Percentiles rank a stretch among this genome's conserved stretches.
Evolutionary conservation across 2,329 filamentous ascomycete species (phyloP).

Genomic region (Colletotrichum theobromicola): DNA sequence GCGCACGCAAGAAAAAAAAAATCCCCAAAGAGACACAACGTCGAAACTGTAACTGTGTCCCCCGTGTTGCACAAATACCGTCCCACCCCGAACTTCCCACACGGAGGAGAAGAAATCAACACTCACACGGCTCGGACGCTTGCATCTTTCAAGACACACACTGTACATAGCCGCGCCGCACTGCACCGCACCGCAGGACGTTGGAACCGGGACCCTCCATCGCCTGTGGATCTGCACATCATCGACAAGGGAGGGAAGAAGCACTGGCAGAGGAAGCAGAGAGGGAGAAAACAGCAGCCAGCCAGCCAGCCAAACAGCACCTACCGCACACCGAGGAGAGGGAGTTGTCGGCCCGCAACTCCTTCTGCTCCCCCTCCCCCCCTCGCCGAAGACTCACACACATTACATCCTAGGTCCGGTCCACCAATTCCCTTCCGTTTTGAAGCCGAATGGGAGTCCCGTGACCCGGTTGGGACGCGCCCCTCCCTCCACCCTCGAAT

Average conservation of each 20-base stretch:
- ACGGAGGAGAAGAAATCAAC: background rate
- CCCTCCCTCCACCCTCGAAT: background rate
- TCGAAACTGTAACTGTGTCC: background rate
- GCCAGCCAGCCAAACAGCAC: no score
- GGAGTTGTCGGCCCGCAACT: background rate
- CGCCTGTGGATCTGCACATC: slow-evolving; percentile 11
- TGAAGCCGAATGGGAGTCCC: slow-evolving; percentile 8
- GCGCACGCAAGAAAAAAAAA: background rate
- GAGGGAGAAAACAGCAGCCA: background rate
- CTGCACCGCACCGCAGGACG: background rate
- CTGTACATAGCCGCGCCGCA: background rate
- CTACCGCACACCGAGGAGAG: background rate
- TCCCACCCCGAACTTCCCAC: background rate
- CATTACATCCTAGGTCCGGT: no score
- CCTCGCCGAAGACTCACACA: background rate
- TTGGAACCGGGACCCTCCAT: background rate
- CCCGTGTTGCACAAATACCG: background rate
- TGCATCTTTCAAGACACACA: background rate
- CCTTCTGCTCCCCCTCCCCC: background rate
- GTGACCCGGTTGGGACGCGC: slow-evolving; percentile 10
- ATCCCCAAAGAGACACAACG: background rate
- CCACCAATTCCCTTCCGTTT: background rate
- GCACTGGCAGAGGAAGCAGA: background rate
- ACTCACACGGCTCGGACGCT: background rate
- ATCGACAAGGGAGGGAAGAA: background rate